These are phyloP conservation scores for Aureobasidium subglaciale DNA, from an alignment of 2,329 filamentous ascomycete genomes.

Conservation along the genomic window DNA sequence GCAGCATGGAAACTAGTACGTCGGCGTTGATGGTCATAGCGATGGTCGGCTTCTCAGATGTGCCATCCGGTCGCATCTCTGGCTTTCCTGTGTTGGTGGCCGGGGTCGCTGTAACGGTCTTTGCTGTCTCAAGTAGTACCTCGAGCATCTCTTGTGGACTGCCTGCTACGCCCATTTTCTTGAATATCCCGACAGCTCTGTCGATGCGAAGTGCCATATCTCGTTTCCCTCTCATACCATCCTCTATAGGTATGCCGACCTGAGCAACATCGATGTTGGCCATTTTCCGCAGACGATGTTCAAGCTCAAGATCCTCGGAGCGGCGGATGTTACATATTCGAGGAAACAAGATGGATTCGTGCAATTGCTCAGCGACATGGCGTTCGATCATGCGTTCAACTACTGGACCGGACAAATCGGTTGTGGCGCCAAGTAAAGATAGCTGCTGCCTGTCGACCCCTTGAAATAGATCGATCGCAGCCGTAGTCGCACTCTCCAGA, in stretches of 20 bases:
- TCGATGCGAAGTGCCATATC: conserved; percentile 70
- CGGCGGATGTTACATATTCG: conserved; percentile 70
- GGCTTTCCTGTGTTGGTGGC: conserved; percentile 29
- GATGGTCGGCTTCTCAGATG: conserved; percentile 46
- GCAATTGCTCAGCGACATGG: conserved; percentile 88
- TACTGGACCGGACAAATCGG: conserved; percentile 82
- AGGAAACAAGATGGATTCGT: conserved; percentile 76
- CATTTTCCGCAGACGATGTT: conserved; percentile 88
- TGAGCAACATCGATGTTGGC: conserved; percentile 89
- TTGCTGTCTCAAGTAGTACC: conserved; percentile 70
- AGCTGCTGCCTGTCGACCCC: conserved; percentile 92
- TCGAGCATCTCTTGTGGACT: conserved; percentile 88
- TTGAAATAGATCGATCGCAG: conserved; percentile 92
- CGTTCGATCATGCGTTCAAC: conserved; percentile 93
- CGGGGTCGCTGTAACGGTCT: conserved; percentile 61
- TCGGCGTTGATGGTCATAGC: conserved; percentile 73
- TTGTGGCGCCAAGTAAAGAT: conserved; percentile 83
- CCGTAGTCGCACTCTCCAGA: conserved; percentile 83
- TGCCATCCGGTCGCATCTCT: conserved; percentile 25
- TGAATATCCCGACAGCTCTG: conserved; percentile 79
- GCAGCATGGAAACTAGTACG: conserved; percentile 80
- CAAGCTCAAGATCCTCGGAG: conserved; percentile 77
- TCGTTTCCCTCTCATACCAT: conserved; percentile 69
- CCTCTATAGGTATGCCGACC: conserved; percentile 79
- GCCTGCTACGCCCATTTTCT: conserved; percentile 68